phyloP scores from a whole-genome alignment of 1,284 basidiomycete species.

The Tilletia indica region DNA sequence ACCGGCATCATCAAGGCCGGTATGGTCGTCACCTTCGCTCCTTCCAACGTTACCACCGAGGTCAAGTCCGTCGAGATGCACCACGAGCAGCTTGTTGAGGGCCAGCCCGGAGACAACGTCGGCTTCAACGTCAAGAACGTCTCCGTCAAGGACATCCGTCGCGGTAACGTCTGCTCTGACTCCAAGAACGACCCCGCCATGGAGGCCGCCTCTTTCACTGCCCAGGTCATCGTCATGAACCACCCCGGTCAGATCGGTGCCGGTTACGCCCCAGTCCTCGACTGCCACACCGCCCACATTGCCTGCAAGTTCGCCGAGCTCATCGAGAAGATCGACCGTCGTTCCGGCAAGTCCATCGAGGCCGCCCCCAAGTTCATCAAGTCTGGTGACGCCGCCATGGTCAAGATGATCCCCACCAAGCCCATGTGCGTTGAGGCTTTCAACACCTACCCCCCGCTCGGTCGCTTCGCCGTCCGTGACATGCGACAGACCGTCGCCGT shows the following conservation, averaged over 20 bases:
- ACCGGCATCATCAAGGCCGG: conserved; percentile 99
- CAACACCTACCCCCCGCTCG: conserved; percentile 97
- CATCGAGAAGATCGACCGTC: conserved; percentile 94
- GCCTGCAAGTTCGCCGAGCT: conserved; percentile 99
- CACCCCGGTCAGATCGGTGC: conserved; percentile 99
- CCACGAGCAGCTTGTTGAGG: conserved; percentile 96
- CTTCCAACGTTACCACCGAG: conserved; percentile 98
- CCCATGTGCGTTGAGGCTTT: conserved; percentile 98
- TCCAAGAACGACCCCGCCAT: conserved; percentile 99
- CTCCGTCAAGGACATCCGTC: conserved; percentile 99
- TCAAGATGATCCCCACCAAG: conserved; percentile 95
- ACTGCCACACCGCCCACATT: conserved; percentile 99
- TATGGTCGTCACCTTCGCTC: conserved; percentile 94
- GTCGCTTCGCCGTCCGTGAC: conserved; percentile 78
- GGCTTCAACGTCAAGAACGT: conserved; percentile 93
- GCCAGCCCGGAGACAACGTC: conserved; percentile 97
- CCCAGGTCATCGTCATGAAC: conserved; percentile 99
- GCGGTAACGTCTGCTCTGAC: conserved; percentile 98
- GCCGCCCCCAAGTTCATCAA: conserved; percentile 82
- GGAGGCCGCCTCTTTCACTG: conserved; percentile 99
- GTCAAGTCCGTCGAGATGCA: conserved; percentile 99
- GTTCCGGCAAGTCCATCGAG: conserved; percentile 91
- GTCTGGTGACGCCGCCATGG: conserved; percentile 72
- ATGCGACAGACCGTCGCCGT: conserved; percentile 66
- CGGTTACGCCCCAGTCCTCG: conserved; percentile 95